Evolutionary conservation across 345 rosid species (phyloP), one percentile per base, ranked within the genome.

Genomic region (Punica granatum): DNA sequence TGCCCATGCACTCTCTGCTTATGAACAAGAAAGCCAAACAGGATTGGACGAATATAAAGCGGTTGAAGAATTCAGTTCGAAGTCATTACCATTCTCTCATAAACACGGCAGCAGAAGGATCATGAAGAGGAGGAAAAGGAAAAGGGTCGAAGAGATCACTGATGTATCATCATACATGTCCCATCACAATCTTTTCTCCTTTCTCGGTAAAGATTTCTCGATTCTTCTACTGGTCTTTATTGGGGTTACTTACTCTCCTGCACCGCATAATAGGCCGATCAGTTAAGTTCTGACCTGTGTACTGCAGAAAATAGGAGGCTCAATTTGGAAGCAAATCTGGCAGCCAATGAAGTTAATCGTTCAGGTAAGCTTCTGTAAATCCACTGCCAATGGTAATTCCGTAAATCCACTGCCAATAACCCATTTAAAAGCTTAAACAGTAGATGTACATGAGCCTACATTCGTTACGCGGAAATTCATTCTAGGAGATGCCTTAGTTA

Each of bases 41-140:
- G 66, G 48, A 65, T 70, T 74, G 44, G 71, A 82, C 73, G 87
- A 81, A 69, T 73, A 82, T 64, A 54, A 75, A 39, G 49, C 67
- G 60, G 61, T 56, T 30, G 95, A 89, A 78, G 80, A 75, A n/a
- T 67, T 79, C 73, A 86, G 82, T 49, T 83, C 96, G 12, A 94
- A 84, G 77, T 84, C 88, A 0, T 68, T 81, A 70, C 88, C 99
- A n/a, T 91, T 79, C 75, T 79, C 90, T 33, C 77, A 75, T 77
- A 89, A 82, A 5, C 63, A 36, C 70, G 75, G 77, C 73, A 77
- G 76, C 62, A 83, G 73, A 73, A 87, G 79, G 82, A 83, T 85
- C 67, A 72, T 74, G 68, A 86, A 80, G 85, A 84, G 94, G 79
- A 84, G 90, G 74, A 89, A 76, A 71, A 82, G 96, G 60, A 89